Conservation (phyloP, 2,329 filamentous ascomycete genomes). For the Aspergillus fumigatus region DNA sequence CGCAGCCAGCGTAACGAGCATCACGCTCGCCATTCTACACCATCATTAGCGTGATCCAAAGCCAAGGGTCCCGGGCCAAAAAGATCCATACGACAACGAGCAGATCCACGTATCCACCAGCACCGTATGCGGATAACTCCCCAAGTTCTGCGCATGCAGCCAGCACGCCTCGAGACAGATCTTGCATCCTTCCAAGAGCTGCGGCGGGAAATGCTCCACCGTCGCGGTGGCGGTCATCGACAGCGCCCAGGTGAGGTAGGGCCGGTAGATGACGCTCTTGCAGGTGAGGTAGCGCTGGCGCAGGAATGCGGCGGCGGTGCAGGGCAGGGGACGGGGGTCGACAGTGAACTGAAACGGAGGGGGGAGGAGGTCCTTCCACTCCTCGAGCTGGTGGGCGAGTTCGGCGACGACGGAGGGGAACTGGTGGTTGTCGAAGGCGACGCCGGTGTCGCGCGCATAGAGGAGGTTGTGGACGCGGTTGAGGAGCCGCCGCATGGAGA, state of each 20-base stretch:
- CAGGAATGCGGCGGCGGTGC: conserved; percentile 46
- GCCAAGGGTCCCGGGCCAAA: too few relatives aligned
- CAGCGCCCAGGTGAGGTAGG: conserved; percentile 49
- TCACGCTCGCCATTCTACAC: conserved; percentile 46
- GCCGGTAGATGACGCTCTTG: conserved; percentile 50
- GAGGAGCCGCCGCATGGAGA: conserved; percentile 32
- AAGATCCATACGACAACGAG: conserved; percentile 42
- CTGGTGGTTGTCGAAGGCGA: conserved; percentile 41
- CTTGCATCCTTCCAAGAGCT: conserved; percentile 41
- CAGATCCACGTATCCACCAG: conserved; percentile 55
- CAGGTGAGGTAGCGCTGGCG: conserved; percentile 51
- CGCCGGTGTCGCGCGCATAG: conserved; percentile 45
- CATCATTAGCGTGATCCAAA: too few relatives aligned
- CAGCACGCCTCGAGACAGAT: conserved; percentile 47
- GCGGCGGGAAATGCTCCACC: conserved; percentile 24
- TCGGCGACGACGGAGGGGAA: conserved; percentile 46
- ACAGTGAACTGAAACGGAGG: conserved; percentile 30
- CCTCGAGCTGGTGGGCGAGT: conserved; percentile 30
- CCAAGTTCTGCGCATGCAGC: conserved; percentile 47
- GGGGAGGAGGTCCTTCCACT: conserved; percentile 32
- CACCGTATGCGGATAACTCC: conserved; percentile 48
- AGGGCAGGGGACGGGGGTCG: conserved; percentile 25
- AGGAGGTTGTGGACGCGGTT: conserved; percentile 34
- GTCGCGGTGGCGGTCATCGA: conserved; percentile 29
- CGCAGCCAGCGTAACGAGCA: conserved; percentile 47